Conservation (phyloP, 1,139 yeast genomes). For the Hansenula sp. region DNA sequence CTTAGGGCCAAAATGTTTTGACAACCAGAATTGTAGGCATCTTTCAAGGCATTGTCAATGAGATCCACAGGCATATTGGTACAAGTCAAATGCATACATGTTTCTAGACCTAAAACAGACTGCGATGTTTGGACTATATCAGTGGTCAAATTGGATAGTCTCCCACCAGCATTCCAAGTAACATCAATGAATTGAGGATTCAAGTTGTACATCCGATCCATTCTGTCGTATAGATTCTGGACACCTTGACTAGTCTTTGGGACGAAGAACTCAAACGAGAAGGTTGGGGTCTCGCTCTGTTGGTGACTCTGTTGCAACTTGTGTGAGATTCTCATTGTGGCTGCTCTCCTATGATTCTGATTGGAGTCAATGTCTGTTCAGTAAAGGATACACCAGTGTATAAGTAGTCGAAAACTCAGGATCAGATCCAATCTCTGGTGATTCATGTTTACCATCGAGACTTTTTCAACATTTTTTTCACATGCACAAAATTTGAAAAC, state of each 20-base stretch:
- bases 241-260: constrained; percentile 98
- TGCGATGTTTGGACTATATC: constrained; percentile 93
- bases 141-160: constrained; percentile 72
- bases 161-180: constrained; percentile 98
- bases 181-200: constrained; percentile 91
- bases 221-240: constrained; percentile 91
- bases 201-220: constrained; percentile 95
- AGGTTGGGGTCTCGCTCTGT: constrained; percentile 47
- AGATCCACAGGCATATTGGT: constrained; percentile 85
- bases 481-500: constrained; percentile 1
- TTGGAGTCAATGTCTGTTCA: no score
- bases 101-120: constrained; percentile 88
- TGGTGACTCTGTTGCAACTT: constrained; percentile 29
- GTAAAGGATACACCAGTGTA: no score
- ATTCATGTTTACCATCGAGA: background rate
- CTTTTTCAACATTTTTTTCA: background rate
- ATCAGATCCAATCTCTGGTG: background rate
- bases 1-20: constrained; percentile 85
- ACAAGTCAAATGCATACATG: constrained; percentile 98
- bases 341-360: no score
- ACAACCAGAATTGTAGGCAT: constrained; percentile 90
- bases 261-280: constrained; percentile 96
- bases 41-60: constrained; percentile 80
- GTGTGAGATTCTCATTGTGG: constrained; percentile 33
- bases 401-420: no score